These are phyloP conservation scores for Phaffia tasmanica DNA, from an alignment of 768 basidiomycete genomes.

Conservation along the genomic window DNA sequence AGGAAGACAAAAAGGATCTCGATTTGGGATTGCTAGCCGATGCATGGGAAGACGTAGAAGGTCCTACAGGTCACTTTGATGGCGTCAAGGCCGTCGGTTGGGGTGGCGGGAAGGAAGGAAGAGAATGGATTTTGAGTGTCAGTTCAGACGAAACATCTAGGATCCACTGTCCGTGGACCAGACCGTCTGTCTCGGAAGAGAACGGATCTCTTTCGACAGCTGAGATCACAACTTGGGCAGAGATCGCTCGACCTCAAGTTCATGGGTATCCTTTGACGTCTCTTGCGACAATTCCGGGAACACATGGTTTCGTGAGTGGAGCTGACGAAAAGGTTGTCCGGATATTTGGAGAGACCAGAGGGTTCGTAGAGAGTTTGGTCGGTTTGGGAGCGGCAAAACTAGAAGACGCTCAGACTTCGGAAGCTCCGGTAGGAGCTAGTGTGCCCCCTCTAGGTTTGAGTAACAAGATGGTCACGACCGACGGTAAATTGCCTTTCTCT, in stretches of 20 bases:
- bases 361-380: conserved; percentile 59
- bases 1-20: conserved; percentile 25
- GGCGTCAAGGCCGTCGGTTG: conserved; percentile 70
- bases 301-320: conserved; percentile 67
- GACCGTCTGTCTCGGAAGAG: conserved; percentile 7
- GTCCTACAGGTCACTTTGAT: conserved; percentile 72
- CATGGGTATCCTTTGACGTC: conserved; percentile 91
- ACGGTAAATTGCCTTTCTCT: conserved; percentile 44
- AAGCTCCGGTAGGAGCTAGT: conserved; percentile 58
- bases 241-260: conserved; percentile 82
- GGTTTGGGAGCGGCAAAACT: conserved; percentile 44
- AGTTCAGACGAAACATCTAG: conserved; percentile 88
- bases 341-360: conserved; percentile 78
- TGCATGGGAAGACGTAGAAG: conserved; percentile 63
- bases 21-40: conserved; percentile 34
- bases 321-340: conserved; percentile 94
- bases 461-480: conserved; percentile 67
- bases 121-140: conserved; percentile 73
- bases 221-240: conserved; percentile 38
- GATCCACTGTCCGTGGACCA: conserved; percentile 56
- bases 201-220: conserved; percentile 1
- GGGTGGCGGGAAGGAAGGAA: conserved; percentile 52
- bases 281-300: conserved; percentile 54
- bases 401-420: conserved; percentile 44
- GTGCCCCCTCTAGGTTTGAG: conserved; percentile 90